A percentile compares a stretch with the other conserved stretches of the same genome.
Evolutionary conservation across 345 rosid genomes (phyloP).

Genomic region (Crucihimalaya himalaica): DNA sequence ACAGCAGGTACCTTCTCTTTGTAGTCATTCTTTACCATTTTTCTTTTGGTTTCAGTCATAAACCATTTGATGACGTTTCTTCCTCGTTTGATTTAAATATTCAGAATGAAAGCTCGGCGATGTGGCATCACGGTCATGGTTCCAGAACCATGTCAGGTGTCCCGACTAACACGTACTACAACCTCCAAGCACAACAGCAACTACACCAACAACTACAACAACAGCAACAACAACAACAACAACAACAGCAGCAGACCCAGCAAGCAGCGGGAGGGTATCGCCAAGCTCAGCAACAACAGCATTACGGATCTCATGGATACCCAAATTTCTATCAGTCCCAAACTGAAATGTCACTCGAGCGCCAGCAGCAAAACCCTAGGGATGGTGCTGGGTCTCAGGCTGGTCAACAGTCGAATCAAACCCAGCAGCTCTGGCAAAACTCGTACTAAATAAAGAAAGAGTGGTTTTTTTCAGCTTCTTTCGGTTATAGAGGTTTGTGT

Average conservation of each 20-base stretch:
- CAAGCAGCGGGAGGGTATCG: constrained; percentile 61
- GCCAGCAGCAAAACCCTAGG: constrained; percentile 90
- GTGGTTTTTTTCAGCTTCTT: constrained; percentile 11
- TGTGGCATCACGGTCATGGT: constrained; percentile 89
- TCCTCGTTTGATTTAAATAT: background rate
- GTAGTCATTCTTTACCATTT: background rate
- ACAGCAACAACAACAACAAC: constrained; percentile 38
- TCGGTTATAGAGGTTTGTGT: constrained; percentile 30
- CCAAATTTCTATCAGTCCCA: constrained; percentile 86
- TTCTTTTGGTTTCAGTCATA: constrained; percentile 3
- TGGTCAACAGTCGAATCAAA: constrained; percentile 82
- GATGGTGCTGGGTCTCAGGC: constrained; percentile 65
- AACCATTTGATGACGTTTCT: background rate
- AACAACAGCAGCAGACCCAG: constrained; percentile 28
- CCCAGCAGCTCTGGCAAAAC: constrained; percentile 94
- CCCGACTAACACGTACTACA: constrained; percentile 76
- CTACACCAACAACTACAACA: constrained; percentile 32
- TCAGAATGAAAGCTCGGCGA: constrained; percentile 81
- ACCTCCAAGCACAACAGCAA: constrained; percentile 88
- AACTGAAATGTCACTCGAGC: constrained; percentile 75
- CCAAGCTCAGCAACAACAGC: constrained; percentile 90
- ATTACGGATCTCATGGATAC: constrained; percentile 74
- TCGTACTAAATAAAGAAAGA: constrained; percentile 60
- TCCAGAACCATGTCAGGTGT: constrained; percentile 71
- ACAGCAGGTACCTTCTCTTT: constrained; percentile 25